Base-by-base conservation (phyloP, 768 basidiomycete species). In the Suillus sp. region DNA sequence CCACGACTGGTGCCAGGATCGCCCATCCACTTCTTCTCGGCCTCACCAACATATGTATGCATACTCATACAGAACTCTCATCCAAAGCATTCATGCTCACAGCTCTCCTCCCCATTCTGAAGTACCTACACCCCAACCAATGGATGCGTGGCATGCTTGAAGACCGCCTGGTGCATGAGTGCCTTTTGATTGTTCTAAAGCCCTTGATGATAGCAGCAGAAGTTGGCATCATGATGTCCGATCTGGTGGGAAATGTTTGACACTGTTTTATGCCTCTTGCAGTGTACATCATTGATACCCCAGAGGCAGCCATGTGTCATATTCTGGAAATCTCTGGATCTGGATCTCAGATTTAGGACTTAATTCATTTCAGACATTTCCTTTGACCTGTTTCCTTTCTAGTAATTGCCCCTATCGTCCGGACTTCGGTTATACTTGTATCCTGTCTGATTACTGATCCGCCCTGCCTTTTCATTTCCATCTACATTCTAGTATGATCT, bases 21-120 rank as follows among this genome's bases (percentile, higher is more conserved):
- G 71, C 71, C 1, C 76, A 78, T 62, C 77, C 76, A 0, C 62
- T 76, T 20, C 64, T 77, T 9, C 64, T 77, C 32, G 70, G 66
- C 30, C 61, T 77, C 13, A 75, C 73, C 20, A 78, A 78, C 62
- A 68, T 78, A 11, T 32, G 63, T 25, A 66, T 67, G 62, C 68
- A 68, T 6, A 65, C 71, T 55, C 67, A 70, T 13, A 71, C 65
- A 42, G 75, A 76, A 62, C 67, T 71, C 6, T 67, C 71, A 10
- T 69, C 67, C 47, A 68, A 74, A 45, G 58, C 66, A 0, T 78
- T 72, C 47, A 45, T 71, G 13, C 67, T 75, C 14, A 65, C 66
- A 20, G 73, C 70, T 2, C 61, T 74, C 2, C 64, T 76, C 9
- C 75, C 76, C 3, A 68, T 76, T 38, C 69, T 71, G 4, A 68